Percentiles rank a stretch among this genome's conserved stretches.
Conservation (phyloP, 169 alveolate genomes). For the Perkinsus marinus region DNA sequence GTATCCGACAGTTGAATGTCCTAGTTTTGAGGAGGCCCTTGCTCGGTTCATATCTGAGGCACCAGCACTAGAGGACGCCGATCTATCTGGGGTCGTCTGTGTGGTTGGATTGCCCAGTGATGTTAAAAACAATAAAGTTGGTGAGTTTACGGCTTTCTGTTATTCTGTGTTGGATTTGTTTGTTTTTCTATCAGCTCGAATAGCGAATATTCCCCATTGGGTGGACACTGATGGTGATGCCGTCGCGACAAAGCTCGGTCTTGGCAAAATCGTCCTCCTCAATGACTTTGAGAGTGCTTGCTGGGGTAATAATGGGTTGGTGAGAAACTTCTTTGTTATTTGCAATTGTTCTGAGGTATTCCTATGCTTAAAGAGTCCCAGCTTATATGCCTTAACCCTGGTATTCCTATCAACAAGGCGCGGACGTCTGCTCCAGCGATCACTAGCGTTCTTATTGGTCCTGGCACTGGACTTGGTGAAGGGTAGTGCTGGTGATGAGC, state of each 20-base stretch:
- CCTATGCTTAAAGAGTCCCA: not conserved
- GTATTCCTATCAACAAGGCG: not conserved
- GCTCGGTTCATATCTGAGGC: not conserved
- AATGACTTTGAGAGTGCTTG: not conserved
- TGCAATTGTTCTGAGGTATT: not conserved
- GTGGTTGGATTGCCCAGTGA: not conserved
- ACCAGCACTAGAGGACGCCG: not conserved
- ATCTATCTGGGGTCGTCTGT: not conserved
- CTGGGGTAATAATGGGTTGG: not conserved
- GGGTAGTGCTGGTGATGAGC: not conserved
- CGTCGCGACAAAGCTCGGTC: not conserved
- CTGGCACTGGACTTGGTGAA: not conserved
- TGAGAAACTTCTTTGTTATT: not conserved
- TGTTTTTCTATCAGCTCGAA: not conserved
- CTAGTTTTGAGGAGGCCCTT: not conserved
- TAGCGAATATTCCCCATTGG: not conserved
- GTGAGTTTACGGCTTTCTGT: not conserved
- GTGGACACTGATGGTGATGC: not conserved
- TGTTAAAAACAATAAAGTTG: not conserved
- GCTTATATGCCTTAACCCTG: not conserved
- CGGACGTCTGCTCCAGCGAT: not conserved
- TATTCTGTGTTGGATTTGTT: not conserved
- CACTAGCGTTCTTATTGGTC: not conserved
- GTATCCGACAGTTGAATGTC: not conserved
- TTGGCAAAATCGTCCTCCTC: not conserved